phyloP scores from a whole-genome alignment of 306 rosid species.

The Senna tora region DNA sequence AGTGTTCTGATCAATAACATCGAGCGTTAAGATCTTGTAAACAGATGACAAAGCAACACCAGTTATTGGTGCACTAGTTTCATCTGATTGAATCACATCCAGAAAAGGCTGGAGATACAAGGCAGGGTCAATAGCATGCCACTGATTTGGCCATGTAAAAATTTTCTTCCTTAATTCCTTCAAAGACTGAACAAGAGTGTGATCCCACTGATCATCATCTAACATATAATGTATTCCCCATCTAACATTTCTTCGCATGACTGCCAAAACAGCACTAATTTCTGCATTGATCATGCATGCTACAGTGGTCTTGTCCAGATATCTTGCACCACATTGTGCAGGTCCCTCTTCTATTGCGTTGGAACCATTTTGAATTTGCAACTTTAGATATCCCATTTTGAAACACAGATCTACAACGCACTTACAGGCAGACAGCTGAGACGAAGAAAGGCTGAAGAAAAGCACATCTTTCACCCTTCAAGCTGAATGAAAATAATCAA shows the following conservation, averaged over 20 bases:
- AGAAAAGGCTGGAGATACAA: conserved; percentile 91
- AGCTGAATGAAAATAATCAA: no score
- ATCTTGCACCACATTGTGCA: conserved; percentile 66
- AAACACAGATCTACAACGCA: no score
- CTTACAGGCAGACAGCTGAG: no score
- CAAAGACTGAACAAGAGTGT: conserved; percentile 84
- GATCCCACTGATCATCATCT: conserved; percentile 93
- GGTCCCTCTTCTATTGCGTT: conserved; percentile 88
- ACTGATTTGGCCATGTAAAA: conserved; percentile 87
- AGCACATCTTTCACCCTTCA: no score
- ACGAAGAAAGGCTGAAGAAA: no score
- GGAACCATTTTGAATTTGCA: no score
- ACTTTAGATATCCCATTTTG: no score
- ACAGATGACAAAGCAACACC: conserved; percentile 93
- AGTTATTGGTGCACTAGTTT: conserved; percentile 95
- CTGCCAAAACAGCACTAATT: conserved; percentile 91
- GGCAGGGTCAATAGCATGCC: conserved; percentile 84
- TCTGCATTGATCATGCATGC: conserved; percentile 95
- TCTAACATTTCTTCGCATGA: conserved; percentile 94
- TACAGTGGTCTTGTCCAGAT: conserved; percentile 69
- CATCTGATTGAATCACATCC: conserved; percentile 93
- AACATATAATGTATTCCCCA: conserved; percentile 92
- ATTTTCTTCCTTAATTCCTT: conserved; percentile 79
- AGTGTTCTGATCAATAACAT: conserved; percentile 85
- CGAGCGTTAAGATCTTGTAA: conserved; percentile 86